Evolutionary conservation across 495 filamentous ascomycete genomes (phyloP).

Genomic region (Trichoderma erinaceum): DNA sequence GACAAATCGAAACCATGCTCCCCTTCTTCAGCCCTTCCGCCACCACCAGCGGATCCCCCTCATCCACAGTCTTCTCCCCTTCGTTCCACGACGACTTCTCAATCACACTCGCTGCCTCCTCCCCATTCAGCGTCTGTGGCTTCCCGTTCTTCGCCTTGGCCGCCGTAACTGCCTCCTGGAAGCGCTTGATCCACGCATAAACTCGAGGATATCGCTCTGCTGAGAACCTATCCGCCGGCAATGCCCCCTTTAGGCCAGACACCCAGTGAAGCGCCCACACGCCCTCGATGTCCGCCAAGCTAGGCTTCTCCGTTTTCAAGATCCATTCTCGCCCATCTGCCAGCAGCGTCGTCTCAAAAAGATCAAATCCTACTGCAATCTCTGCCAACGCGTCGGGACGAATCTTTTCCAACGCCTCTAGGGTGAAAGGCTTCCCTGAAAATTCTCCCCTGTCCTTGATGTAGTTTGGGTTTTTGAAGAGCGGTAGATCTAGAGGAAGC

Average conservation of each 20-base stretch:
- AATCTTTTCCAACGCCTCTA: constrained; percentile 26
- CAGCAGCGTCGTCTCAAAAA: constrained; percentile 49
- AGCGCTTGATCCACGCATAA: constrained; percentile 52
- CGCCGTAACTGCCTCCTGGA: constrained; percentile 30
- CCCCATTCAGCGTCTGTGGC: constrained; percentile 37
- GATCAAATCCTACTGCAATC: constrained; percentile 35
- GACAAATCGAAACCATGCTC: constrained; percentile 45
- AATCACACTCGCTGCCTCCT: constrained; percentile 41
- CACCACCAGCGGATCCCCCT: constrained; percentile 26
- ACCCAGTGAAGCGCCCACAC: constrained; percentile 60
- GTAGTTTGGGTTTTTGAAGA: constrained; percentile 46
- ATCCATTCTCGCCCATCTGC: constrained; percentile 55
- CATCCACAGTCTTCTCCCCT: constrained; percentile 37
- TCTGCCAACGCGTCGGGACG: constrained; percentile 42
- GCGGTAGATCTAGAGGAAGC: constrained; percentile 43
- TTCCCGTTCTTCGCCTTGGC: constrained; percentile 24
- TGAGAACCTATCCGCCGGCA: constrained; percentile 38
- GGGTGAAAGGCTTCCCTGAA: constrained; percentile 15
- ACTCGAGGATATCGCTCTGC: constrained; percentile 42
- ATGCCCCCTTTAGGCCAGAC: constrained; percentile 37
- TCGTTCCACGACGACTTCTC: constrained; percentile 27
- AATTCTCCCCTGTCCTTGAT: constrained; percentile 47
- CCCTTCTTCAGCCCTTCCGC: constrained; percentile 39
- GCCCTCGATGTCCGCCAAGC: constrained; percentile 54
- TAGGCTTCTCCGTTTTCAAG: constrained; percentile 35